These are phyloP conservation scores for Irpex sp. DNA, from an alignment of 1,284 basidiomycete species.

Conservation along the genomic window DNA sequence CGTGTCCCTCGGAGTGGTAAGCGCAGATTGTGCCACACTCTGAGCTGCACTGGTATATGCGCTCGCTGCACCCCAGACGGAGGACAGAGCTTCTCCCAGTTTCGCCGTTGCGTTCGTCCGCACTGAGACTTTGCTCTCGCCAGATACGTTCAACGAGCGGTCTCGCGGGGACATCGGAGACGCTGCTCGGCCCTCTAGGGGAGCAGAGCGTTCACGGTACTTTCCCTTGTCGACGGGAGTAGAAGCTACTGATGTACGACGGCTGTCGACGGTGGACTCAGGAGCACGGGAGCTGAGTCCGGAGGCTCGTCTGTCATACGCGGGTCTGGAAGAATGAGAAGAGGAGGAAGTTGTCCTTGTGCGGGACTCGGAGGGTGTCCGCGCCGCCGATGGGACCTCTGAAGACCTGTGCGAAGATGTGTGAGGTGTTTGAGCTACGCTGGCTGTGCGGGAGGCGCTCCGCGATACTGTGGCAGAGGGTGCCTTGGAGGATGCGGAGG, in stretches of 20 bases:
- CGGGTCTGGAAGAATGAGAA: slow-evolving; percentile 8
- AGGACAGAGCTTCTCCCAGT: slow-evolving; percentile 28
- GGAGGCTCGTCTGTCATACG: slow-evolving; percentile 8
- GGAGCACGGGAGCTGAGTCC: slow-evolving; percentile 6
- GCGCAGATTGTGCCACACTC: slow-evolving; percentile 17
- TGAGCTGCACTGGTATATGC: slow-evolving; percentile 15
- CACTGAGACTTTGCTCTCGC: slow-evolving; percentile 25
- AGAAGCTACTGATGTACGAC: slow-evolving; percentile 8
- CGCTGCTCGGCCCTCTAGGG: neutral
- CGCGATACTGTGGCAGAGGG: slow-evolving; percentile 19
- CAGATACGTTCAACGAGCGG: slow-evolving; percentile 26
- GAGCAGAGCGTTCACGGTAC: slow-evolving; percentile 20
- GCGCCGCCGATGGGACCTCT: slow-evolving; percentile 8
- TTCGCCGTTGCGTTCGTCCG: slow-evolving; percentile 26
- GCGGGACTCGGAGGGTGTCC: slow-evolving; percentile 2
- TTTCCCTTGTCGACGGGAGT: slow-evolving; percentile 24
- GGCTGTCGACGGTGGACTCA: slow-evolving; percentile 10
- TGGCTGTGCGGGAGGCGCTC: slow-evolving; percentile 6
- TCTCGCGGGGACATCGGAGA: slow-evolving; percentile 21
- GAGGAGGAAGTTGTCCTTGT: slow-evolving; percentile 16
- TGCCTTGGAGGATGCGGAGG: slow-evolving; percentile 23
- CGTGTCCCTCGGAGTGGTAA: slow-evolving; percentile 19
- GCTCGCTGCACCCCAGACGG: slow-evolving; percentile 28
- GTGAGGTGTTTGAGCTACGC: neutral
- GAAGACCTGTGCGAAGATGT: slow-evolving; percentile 3